These are phyloP conservation scores for Akanthomyces uredinophilus DNA, from an alignment of 2,329 filamentous ascomycete species.

Conservation along the genomic window DNA sequence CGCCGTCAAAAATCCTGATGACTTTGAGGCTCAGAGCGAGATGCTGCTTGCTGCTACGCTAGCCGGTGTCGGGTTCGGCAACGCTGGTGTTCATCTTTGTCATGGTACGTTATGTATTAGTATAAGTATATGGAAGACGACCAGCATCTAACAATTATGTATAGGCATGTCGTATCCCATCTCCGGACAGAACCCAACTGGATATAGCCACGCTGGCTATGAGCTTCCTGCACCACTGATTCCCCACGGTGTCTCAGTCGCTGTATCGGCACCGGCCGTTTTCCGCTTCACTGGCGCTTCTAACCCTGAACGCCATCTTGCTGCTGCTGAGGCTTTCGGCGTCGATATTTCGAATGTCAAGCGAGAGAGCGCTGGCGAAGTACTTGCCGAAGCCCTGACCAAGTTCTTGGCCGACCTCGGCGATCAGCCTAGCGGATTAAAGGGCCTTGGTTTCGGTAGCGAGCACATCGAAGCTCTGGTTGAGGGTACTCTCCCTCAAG, in stretches of 20 bases:
- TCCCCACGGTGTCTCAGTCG: constrained; percentile 92
- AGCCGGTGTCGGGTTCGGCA: constrained; percentile 93
- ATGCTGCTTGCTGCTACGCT: constrained; percentile 95
- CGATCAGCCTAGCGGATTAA: constrained; percentile 84
- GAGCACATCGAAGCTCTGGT: constrained; percentile 78
- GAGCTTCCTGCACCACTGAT: constrained; percentile 72
- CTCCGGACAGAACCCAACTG: constrained; percentile 79
- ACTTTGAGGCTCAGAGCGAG: constrained; percentile 85
- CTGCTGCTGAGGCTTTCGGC: constrained; percentile 84
- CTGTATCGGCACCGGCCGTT: constrained; percentile 86
- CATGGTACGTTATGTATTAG: constrained; percentile 42
- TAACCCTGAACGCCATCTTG: constrained; percentile 87
- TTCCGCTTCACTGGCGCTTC: constrained; percentile 90
- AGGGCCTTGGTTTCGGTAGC: constrained; percentile 71
- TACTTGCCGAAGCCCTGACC: constrained; percentile 75
- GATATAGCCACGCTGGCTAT: constrained; percentile 87
- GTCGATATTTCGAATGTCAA: constrained; percentile 86
- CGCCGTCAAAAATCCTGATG: constrained; percentile 80
- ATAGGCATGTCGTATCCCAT: constrained; percentile 94
- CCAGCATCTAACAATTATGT: background rate
- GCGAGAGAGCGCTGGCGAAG: constrained; percentile 81
- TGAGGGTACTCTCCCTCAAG: constrained; percentile 91
- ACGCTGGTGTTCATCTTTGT: constrained; percentile 84
- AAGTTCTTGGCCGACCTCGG: constrained; percentile 79
- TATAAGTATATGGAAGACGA: background rate